A percentile compares a stretch with the other conserved stretches of the same genome.
Conservation (phyloP, 2,329 filamentous ascomycete genomes). For the Fusarium albidum region DNA sequence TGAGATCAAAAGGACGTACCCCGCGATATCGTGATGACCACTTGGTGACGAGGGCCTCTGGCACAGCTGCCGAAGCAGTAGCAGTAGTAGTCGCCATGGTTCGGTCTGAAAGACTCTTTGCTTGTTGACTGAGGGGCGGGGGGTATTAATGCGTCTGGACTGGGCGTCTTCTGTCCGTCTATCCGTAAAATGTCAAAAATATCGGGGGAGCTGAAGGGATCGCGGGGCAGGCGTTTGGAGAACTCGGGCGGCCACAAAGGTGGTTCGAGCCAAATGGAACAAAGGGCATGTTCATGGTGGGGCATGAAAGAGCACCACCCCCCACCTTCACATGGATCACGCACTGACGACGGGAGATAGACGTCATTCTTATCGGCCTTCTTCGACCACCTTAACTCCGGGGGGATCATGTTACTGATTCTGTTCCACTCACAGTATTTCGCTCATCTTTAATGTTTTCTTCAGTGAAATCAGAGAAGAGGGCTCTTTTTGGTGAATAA, state of each 20-base stretch:
- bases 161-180: not conserved
- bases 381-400: constrained; percentile 26
- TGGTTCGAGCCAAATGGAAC: constrained; percentile 5
- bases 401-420: not conserved
- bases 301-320: too few relatives aligned
- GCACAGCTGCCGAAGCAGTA: constrained; percentile 26
- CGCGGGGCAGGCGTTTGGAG: constrained; percentile 24
- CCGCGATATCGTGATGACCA: constrained; percentile 70
- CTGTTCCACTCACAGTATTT: not conserved
- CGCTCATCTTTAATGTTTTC: not conserved
- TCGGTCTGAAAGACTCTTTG: not conserved
- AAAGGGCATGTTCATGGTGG: not conserved
- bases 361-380: constrained; percentile 1
- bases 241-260: constrained; percentile 17
- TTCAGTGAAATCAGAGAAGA: too few relatives aligned
- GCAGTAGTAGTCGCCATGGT: constrained; percentile 36
- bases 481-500: too few relatives aligned
- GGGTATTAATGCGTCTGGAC: too few relatives aligned
- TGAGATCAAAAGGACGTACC: constrained; percentile 52
- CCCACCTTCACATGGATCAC: too few relatives aligned
- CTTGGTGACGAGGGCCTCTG: constrained; percentile 59
- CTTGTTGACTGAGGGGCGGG: not conserved
- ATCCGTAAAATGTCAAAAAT: constrained; percentile 1
- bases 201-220: constrained; percentile 22
- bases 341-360: too few relatives aligned